These are phyloP conservation scores for Microthyrium microscopicum DNA, from an alignment of 2,329 filamentous ascomycete genomes.

Conservation along the genomic window DNA sequence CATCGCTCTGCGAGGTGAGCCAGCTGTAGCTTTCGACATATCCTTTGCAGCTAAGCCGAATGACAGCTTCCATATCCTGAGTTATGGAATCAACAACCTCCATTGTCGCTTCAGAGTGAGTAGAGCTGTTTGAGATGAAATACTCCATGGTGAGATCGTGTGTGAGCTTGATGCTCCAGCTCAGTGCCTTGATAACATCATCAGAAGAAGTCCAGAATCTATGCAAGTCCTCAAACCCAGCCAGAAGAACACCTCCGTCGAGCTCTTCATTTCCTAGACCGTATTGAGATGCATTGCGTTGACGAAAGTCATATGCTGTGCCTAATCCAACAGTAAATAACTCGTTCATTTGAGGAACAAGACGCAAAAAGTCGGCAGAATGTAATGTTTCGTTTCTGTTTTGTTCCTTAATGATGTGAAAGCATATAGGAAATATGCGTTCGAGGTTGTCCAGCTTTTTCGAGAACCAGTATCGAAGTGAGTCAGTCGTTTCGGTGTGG, in stretches of 20 bases:
- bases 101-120: no score
- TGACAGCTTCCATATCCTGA: no score
- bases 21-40: slow-evolving; percentile 29
- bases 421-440: slow-evolving; percentile 63
- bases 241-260: slow-evolving; percentile 23
- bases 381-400: slow-evolving; percentile 46
- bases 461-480: slow-evolving; percentile 74
- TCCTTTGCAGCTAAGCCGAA: no score
- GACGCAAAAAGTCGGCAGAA: slow-evolving; percentile 28
- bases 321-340: slow-evolving; percentile 50
- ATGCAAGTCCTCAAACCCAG: slow-evolving; percentile 51
- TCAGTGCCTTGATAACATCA: no score
- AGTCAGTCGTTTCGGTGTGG: slow-evolving; percentile 53
- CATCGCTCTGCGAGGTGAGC: slow-evolving; percentile 17
- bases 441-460: slow-evolving; percentile 47
- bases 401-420: slow-evolving; percentile 56
- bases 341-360: slow-evolving; percentile 53
- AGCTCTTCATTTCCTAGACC: slow-evolving; percentile 54
- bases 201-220: slow-evolving; percentile 80
- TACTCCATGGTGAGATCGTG: no score
- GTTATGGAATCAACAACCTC: no score
- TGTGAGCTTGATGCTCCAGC: no score
- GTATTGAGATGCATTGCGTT: slow-evolving; percentile 51
- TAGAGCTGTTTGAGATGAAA: no score
- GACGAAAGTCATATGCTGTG: slow-evolving; percentile 53